Base-by-base conservation (phyloP, 2,329 filamentous ascomycete species). In the Aspergillus sp. region DNA sequence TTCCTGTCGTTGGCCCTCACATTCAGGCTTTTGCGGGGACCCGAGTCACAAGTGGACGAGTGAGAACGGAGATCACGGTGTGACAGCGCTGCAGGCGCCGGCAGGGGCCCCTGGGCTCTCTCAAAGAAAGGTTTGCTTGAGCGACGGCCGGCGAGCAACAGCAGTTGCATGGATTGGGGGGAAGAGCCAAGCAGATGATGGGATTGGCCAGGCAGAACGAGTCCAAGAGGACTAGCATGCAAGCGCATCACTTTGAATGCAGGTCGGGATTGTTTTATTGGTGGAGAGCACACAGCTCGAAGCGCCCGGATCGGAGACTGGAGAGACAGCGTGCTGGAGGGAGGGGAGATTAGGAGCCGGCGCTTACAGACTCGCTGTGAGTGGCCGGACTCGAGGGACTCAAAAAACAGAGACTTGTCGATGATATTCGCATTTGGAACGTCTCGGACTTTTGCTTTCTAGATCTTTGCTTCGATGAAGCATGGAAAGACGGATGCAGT, bases 171-270 rank as follows among this genome's bases (percentile, higher is more conserved):
- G 33, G 37, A 51, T 52, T 47, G 44, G 48, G 53, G 54, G 15
- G 33, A 12, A 33, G 15, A 12, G 45, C 15, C 30, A 19, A 11
- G 15, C 11, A 30, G 33, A 37, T 7, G 20, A 34, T 13, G 46
- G 33, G 47, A 56, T 63, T 60, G 61, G 37, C 46, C 19, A 22
- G 24, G 7, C 3, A 3, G 19, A 17, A 17, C 12, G 61, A 39
- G 33, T 51, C 56, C 54, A 58, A 60, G 62, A 59, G 46, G 19
- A 30, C 54, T 27, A 60, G 57, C 56, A 66, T 74, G 71, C 71
- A 73, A 66, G 68, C 65, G 60, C 62, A 72, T 73, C 71, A 74
- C 64, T 61, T 65, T 58, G 40, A 42, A 20, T n/a, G 22, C 19
- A 13, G 2, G 37, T 42, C 30, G 50, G 47, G 56, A 41, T 17